Evolutionary conservation across 1,284 basidiomycete genomes (phyloP), one percentile per base, ranked within the genome.

Genomic region (Trichosporon inkin): DNA sequence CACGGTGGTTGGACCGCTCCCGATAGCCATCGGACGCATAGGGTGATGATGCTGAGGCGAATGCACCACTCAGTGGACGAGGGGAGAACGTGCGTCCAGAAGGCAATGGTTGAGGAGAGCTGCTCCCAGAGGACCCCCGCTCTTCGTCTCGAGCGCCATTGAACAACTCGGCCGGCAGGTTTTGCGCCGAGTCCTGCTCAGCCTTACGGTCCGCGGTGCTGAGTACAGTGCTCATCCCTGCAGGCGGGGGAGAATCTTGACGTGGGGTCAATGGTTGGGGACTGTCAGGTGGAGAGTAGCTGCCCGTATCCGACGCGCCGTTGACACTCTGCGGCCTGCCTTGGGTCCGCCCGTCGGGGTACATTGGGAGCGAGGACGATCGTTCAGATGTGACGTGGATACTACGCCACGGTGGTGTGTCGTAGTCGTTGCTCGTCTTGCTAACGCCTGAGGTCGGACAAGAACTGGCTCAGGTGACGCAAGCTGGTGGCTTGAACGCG

Each of bases 301-400:
- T 49, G 22, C 44, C 44, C 28, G 44, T 32, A 17, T 49, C 44
- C 44, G 44, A 49, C 24, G 44, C 44, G 44, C 44, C 44, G 44
- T 49, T 49, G 16, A 49, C 44, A 32, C 44, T 49, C 44, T 49
- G 44, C 44, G 44, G 44, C 44, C 44, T 16, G 44, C 44, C 28
- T 16, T 49, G 44, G 14, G 28, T 49, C 16, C 44, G 28, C 24
- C 44, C 16, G 24, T 49, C 44, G 44, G 44, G 28, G 28, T 32
- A 49, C 44, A 49, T 49, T 49, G 44, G 28, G 28, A 28, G 44
- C 22, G 22, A 28, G 11, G 17, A 24, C 44, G 22, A 24, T 49
- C 24, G 44, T 16, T 44, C 28, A 32, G 28, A 28, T n/a, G 24
- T 10, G 24, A 8, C 22, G 44, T 6, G 24, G 16, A 32, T 24